Evolutionary conservation across 805 yeast species (phyloP).

Genomic region (Ogataea populi-albae): DNA sequence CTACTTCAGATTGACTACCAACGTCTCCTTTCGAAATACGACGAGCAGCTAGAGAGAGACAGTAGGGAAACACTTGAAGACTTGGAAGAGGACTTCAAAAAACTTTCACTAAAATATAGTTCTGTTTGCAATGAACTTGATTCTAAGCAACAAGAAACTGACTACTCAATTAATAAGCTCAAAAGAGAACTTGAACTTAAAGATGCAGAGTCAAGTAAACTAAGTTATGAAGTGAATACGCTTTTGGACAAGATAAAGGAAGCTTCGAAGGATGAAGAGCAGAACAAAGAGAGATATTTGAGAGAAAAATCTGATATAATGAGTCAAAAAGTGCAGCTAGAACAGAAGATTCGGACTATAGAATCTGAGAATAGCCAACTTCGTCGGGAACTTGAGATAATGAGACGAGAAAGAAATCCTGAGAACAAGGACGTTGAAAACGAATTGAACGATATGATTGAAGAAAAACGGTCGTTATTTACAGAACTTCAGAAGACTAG

Average conservation of each 20-base stretch:
- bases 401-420: not conserved
- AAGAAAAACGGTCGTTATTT: conserved; percentile 12
- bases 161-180: conserved; percentile 7
- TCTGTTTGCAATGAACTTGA: conserved; percentile 23
- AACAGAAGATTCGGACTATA: conserved; percentile 36
- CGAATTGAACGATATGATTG: conserved; percentile 14
- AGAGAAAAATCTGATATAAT: conserved; percentile 29
- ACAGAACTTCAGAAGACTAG: conserved; percentile 13
- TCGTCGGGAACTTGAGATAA: conserved; percentile 33
- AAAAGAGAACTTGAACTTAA: conserved; percentile 29
- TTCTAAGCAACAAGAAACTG: conserved; percentile 18
- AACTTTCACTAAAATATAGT: conserved; percentile 36
- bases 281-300: conserved; percentile 29
- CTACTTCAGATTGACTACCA: conserved; percentile 24
- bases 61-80: conserved; percentile 10
- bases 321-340: conserved; percentile 37
- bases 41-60: conserved; percentile 8
- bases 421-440: conserved; percentile 7
- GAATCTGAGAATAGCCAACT: conserved; percentile 38
- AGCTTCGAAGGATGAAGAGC: conserved; percentile 26
- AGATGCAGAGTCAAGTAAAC: conserved; percentile 36
- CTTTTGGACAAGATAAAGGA: conserved; percentile 31
- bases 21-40: conserved; percentile 9
- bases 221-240: conserved; percentile 22
- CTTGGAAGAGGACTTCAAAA: conserved; percentile 38